Base-by-base conservation (phyloP, 164 flowering plant genomes). In the Sextonia rubra region DNA sequence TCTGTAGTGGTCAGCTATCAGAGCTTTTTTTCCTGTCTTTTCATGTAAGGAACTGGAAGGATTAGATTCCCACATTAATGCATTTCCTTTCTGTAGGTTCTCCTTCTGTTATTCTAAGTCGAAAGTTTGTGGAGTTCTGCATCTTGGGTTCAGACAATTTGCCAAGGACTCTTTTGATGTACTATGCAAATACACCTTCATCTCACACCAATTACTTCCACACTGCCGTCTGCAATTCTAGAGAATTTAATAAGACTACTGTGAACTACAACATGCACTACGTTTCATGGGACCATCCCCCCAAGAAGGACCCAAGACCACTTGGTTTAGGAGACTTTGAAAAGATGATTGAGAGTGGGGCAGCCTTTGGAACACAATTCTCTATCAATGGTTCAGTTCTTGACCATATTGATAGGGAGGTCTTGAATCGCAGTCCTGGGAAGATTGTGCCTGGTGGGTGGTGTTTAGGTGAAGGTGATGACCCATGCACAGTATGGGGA, bases 91-190 rank as follows among this genome's bases (percentile, higher is more conserved):
- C 29, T 82, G 82, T 94, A 95, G 99, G 99, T 73, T 86, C 90
- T 55, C 58, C 88, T 26, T 81, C 86, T 64, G 77, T 84, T 47
- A 80, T 93, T 60, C 77, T 95, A 69, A 93, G 85, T 74, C 94
- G 97, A 18, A 86, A 82, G 74, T 86, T 95, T 66, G 63, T 90
- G 1, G 97, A 95, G 80, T 88, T 81, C 76, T 86, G 94, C 84
- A 85, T 95, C 69, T 61, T 86, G 84, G 99, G 97, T 23, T 72
- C 89, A 18, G 97, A 95, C 73, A 95, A 95, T 83, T 79, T 93
- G 14, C 98, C 99, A 9, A 82, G 99, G 80, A 87, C 84, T 61
- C 83, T 91, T 27, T 80, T 95, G 47, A 95, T 95, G 98, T 95
- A 90, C 82, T 83, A 86, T 14, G 79, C 99, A 70, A 95, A 95